Evolutionary conservation across 2,329 filamentous ascomycete species (phyloP).

Genomic region (Apiospora malaysiana): DNA sequence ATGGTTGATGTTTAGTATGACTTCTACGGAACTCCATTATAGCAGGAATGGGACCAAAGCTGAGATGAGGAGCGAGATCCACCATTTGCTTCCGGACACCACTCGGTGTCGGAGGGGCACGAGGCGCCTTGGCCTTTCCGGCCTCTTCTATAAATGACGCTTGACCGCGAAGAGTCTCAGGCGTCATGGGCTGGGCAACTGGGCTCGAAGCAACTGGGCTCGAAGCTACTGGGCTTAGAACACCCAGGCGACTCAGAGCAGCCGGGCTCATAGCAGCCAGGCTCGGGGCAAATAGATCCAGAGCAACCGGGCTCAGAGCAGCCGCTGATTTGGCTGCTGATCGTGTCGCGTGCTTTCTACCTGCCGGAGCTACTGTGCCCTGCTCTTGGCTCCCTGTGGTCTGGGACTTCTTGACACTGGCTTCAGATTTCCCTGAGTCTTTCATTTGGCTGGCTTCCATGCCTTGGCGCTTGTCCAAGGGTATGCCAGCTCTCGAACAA

Average conservation of each 20-base stretch:
- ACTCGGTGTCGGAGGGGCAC: background rate
- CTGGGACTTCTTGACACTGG: background rate
- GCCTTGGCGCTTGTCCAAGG: background rate
- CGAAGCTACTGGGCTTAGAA: too few relatives aligned
- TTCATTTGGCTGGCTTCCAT: background rate
- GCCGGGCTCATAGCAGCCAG: too few relatives aligned
- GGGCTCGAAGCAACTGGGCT: background rate
- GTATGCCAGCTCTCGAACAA: background rate
- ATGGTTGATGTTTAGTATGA: background rate
- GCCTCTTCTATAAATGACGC: background rate
- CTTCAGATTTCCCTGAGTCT: background rate
- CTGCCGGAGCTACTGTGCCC: background rate
- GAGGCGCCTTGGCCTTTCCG: background rate
- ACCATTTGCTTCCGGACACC: background rate
- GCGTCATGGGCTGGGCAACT: background rate
- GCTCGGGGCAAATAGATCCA: too few relatives aligned
- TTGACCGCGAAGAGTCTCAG: background rate
- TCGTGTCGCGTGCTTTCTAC: background rate
- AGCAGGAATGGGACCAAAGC: background rate
- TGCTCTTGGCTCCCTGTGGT: background rate
- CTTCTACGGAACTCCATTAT: background rate
- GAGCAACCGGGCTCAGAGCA: background rate
- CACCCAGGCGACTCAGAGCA: too few relatives aligned
- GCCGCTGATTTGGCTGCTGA: background rate
- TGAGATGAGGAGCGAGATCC: background rate